Conservation (phyloP, 225 moss, liverwort and hornwort species). For the Straminergon stramineum region DNA sequence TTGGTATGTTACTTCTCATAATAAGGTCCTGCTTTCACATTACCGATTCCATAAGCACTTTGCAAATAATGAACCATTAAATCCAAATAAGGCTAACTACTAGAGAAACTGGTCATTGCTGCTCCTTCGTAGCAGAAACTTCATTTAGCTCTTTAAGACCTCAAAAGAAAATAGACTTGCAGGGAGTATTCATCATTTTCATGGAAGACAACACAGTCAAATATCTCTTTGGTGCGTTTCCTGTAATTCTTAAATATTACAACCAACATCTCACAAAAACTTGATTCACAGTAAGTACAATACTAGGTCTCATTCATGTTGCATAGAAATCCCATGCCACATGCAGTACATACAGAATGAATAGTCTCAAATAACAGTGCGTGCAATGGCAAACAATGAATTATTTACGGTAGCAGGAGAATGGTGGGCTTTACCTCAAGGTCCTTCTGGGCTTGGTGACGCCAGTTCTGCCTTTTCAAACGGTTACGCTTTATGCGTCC, state of each 20-base stretch:
- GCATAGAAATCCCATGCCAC: not conserved
- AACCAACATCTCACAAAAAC: not conserved
- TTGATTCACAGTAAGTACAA: not conserved
- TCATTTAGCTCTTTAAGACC: not conserved
- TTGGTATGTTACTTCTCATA: not conserved
- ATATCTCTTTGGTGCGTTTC: not conserved
- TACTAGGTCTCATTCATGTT: not conserved
- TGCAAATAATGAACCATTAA: not conserved
- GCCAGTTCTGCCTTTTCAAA: constrained; percentile 31
- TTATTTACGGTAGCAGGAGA: not conserved
- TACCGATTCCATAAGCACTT: not conserved
- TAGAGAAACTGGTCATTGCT: not conserved
- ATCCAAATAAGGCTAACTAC: not conserved
- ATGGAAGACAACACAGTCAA: not conserved
- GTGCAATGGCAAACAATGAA: not conserved
- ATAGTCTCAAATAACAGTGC: not conserved
- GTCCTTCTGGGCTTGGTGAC: constrained; percentile 47
- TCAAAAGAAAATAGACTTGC: not conserved
- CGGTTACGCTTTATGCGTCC: constrained; percentile 40
- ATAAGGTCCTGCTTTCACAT: not conserved
- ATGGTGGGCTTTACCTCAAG: constrained; percentile 28
- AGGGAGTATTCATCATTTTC: not conserved
- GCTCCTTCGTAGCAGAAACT: not conserved
- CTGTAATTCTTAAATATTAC: not conserved
- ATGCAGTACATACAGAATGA: not conserved